Base-by-base conservation (phyloP, 345 rosid genomes). In the Salix udensis region DNA sequence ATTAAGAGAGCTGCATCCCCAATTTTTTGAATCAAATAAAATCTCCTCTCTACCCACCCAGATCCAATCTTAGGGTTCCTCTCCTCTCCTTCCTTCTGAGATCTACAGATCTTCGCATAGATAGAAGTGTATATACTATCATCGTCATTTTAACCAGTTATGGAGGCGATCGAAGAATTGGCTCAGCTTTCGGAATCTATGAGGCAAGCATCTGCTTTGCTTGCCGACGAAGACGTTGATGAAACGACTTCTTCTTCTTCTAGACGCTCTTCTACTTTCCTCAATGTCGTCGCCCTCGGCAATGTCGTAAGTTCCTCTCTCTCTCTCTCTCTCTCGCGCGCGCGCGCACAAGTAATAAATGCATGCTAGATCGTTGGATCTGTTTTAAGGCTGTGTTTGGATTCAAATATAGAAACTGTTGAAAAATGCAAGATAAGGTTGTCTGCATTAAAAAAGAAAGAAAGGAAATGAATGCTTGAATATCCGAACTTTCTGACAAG, bases 101-200 rank as follows among this genome's bases (percentile, higher is more conserved):
- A 58, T 58, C 64, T 58, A n/a, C 64, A 1, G 4, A 23, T 58
- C 13, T 48, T 42, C 4, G 19, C 11, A 4, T 50, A 2, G 16
- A 30, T 24, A 15, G 11, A 64, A 1, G 13, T 26, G 4, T 37
- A n/a, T 42, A 42, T 11, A 42, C 46, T 42, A 11, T 0, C 46
- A 42, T 42, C 46, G 14, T 11, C 46, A 42, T 42, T 11, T 42
- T 42, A 58, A n/a, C 23, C 24, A 58, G 64, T 58, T n/a, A 94
- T 96, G 99, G 99, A 94, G 84, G 97, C 97, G 85, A 96, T 96
- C 86, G 98, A 94, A 64, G 98, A 96, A 82, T 83, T 96, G 72
- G 71, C 80, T 24, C 94, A 91, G 90, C 91, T 96, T n/a, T 87
- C 98, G 36, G 98, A 96, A 67, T 82, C 97, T 62, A 96, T 96